A percentile compares a stretch with the other conserved stretches of the same genome.
Conservation (phyloP, 2,329 filamentous ascomycete species). For the Neopestalotiopsis sp. region DNA sequence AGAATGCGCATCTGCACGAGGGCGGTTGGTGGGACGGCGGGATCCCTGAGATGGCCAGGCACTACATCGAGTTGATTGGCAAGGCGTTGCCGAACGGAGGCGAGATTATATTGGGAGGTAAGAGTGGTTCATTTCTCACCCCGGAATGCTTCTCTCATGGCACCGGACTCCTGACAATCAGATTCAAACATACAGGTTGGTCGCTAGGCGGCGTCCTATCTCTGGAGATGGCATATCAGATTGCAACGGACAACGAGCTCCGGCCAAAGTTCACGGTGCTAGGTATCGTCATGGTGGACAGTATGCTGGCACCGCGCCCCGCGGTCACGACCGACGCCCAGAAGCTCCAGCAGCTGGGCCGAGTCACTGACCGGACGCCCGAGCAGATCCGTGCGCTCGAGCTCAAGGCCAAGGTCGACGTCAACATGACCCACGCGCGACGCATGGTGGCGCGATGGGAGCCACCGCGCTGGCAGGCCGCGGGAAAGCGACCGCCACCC, state of each 20-base stretch:
- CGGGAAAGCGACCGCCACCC: slow-evolving; percentile 38
- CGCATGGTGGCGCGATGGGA: slow-evolving; percentile 35
- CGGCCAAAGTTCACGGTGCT: slow-evolving; percentile 42
- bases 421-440: slow-evolving; percentile 39
- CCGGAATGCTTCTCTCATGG: too few relatives aligned
- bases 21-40: slow-evolving; percentile 55
- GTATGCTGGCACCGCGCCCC: slow-evolving; percentile 41
- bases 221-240: slow-evolving; percentile 53
- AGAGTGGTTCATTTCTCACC: slow-evolving; percentile 14
- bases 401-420: slow-evolving; percentile 34
- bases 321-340: slow-evolving; percentile 23
- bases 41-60: slow-evolving; percentile 57
- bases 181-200: slow-evolving; percentile 45
- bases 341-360: slow-evolving; percentile 23
- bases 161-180: not conserved
- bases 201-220: slow-evolving; percentile 58
- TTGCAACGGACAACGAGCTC: slow-evolving; percentile 39
- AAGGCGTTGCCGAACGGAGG: slow-evolving; percentile 40
- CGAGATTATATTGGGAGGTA: slow-evolving; percentile 54
- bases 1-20: slow-evolving; percentile 57
- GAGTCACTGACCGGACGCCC: slow-evolving; percentile 31
- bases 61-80: slow-evolving; percentile 54
- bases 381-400: slow-evolving; percentile 34
- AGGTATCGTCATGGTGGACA: slow-evolving; percentile 60
- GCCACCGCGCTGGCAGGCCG: slow-evolving; percentile 28